A percentile compares a stretch with the other conserved stretches of the same genome.
These are phyloP conservation scores for Tuber calosporum DNA, from an alignment of 495 filamentous ascomycete species.

Conservation along the genomic window DNA sequence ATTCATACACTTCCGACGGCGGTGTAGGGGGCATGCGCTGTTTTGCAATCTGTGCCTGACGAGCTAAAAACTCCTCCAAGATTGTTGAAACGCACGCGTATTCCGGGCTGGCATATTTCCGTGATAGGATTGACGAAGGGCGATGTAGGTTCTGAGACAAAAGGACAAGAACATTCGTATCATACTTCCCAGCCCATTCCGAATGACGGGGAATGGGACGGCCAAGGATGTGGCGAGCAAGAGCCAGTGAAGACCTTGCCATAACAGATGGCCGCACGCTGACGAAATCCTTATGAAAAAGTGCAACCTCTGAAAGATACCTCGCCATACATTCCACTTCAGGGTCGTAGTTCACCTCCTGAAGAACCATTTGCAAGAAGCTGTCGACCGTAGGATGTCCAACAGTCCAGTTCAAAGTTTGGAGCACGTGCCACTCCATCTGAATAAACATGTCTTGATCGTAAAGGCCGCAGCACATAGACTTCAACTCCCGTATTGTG, in stretches of 20 bases:
- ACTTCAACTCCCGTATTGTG: slow-evolving; percentile 89
- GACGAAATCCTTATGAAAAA: slow-evolving; percentile 95
- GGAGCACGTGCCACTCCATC: slow-evolving; percentile 99
- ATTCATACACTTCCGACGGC: slow-evolving; percentile 52
- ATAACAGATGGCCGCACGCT: slow-evolving; percentile 81
- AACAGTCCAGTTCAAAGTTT: slow-evolving; percentile 93
- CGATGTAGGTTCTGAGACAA: slow-evolving; percentile 79
- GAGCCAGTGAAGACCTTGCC: slow-evolving; percentile 74
- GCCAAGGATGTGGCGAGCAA: slow-evolving; percentile 78
- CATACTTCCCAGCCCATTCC: slow-evolving; percentile 76
- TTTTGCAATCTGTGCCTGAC: slow-evolving; percentile 66
- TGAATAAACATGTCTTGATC: slow-evolving; percentile 99
- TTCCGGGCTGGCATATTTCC: slow-evolving; percentile 80
- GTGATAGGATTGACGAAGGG: slow-evolving; percentile 73
- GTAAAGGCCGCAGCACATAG: slow-evolving; percentile 97
- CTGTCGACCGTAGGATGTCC: slow-evolving; percentile 92
- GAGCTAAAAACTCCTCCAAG: slow-evolving; percentile 76
- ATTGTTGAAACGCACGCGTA: slow-evolving; percentile 72
- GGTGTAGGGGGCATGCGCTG: slow-evolving; percentile 59
- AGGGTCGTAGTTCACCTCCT: slow-evolving; percentile 60
- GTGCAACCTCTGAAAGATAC: slow-evolving; percentile 86
- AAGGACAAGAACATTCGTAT: slow-evolving; percentile 67
- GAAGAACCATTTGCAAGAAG: slow-evolving; percentile 71
- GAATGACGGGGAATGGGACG: slow-evolving; percentile 65
- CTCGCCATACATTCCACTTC: slow-evolving; percentile 91